Evolutionary conservation across 306 rosid genomes (phyloP), one percentile per base, ranked within the genome.

Genomic region (Vigna mungo): DNA sequence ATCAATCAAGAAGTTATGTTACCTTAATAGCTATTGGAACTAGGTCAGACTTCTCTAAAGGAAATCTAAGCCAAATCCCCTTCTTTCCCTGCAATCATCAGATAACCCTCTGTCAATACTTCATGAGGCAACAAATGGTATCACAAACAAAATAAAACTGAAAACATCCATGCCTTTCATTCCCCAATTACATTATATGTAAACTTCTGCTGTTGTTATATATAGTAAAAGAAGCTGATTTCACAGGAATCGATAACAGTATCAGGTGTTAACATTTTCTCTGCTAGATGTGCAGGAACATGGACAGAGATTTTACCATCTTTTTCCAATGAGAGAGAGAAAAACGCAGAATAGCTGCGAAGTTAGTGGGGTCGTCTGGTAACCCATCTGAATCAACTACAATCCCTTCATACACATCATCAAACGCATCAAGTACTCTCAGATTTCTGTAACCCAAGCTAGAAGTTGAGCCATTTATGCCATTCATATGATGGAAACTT

Each of bases 51-150:
- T 84, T 73, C 47, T 89, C 96, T 53, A 82, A 72, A 1, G 86
- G 92, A 79, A 95, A 77, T 87, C 89, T 90, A 23, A 95, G 97
- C 98, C 98, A 95, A 75, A 95, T 77, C 63, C 98, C 98, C 79
- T 92, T 91, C 88, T 92, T 95, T 70, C 98, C 95, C 98, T 95
- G 83, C 75, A 84, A 78, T 60, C 32, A 61, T 44, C 84, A 77
- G 13, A 58, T 6, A 67, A 43, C 71, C 5, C 1, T 20, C 12
- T 16, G 17, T 48, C 27, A 66, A 80, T 13, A 69, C 27, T 51
- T 58, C 20, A 52, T 10, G 34, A 43, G 14, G 20, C 27, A 47
- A 9, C 12, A 47, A 8, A 60, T 21, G 21, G 46, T 36, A 17
- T 51, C 67, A 51, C 54, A 15, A 16, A 4, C 0, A 56, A 44